Evolutionary conservation across 2,329 filamentous ascomycete genomes (phyloP), one percentile per base, ranked within the genome.

Genomic region (Fusarium temperatum): DNA sequence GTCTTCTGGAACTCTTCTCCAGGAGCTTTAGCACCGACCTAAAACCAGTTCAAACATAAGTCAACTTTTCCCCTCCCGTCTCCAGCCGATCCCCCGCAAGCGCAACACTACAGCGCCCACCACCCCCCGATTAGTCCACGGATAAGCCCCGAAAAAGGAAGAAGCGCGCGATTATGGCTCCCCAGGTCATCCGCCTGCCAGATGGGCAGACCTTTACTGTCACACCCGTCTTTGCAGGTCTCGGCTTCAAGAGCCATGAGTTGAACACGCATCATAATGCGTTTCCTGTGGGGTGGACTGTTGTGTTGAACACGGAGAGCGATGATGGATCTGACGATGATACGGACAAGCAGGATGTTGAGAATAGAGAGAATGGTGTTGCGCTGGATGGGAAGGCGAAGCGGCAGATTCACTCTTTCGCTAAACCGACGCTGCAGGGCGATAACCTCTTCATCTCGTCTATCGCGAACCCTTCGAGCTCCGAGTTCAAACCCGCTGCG

Each of bases 401-500:
- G 73, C 68, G 70, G 28, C 75, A 79, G 30, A 66, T 79, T 20
- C 76, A 76, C 35, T 73, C 82, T 26, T 98, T 92, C 84, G 90
- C 85, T 57, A 85, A 84, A 51, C 95, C 96, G 1, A 97, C 94
- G 0, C 85, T 97, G 38, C 89, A 90, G 38, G 89, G 91, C 80
- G 96, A 98, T 82, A 91, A 90, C 77, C 87, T 98, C 65, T 98
- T 95, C 85, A 96, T 98, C 77, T 98, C 95, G 8, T 96, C 94
- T 70, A 95, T 98, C 72, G 96, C 94, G 56, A 94, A 93, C 75
- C 94, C 96, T 0, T 93, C 92, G 56, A 93, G 87, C 81, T 90
- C 84, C 80, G 94, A 98, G 55, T 97, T 93, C 84, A 94, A 93
- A 80, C 90, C 94, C 2, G 89, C 92, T 4, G 90, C 88, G 20